A percentile compares a stretch with the other conserved stretches of the same genome.
phyloP scores from a whole-genome alignment of 192 early-diverging fungal genomes.

The Entomortierella chlamydospora region DNA sequence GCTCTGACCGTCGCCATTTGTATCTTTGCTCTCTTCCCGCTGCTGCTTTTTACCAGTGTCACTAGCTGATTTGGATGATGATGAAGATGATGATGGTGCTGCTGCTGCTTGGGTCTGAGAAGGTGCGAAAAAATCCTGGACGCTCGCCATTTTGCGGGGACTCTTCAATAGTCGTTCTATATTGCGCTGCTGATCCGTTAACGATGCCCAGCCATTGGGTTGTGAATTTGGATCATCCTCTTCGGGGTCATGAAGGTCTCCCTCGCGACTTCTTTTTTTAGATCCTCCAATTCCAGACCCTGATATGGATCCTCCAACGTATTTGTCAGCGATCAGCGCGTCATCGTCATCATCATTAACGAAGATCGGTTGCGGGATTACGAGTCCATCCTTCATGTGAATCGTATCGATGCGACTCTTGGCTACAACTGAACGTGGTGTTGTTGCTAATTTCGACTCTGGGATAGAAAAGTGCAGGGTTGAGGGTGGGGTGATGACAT shows the following conservation, averaged over 20 bases:
- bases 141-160: constrained; percentile 48
- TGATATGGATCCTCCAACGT: not conserved
- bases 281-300: constrained; percentile 27
- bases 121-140: constrained; percentile 38
- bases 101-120: too few relatives aligned
- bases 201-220: constrained; percentile 10
- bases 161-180: constrained; percentile 34
- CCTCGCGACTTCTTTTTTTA: constrained; percentile 28
- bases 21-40: not conserved
- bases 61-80: not conserved
- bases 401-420: constrained; percentile 37
- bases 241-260: constrained; percentile 11
- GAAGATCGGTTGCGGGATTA: constrained; percentile 40
- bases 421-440: constrained; percentile 30
- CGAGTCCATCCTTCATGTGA: constrained; percentile 36
- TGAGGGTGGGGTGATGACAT: constrained; percentile 29
- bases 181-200: constrained; percentile 23
- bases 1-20: constrained; percentile 8
- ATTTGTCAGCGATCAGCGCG: not conserved
- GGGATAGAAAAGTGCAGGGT: constrained; percentile 37
- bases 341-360: constrained; percentile 31
- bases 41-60: not conserved
- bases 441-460: constrained; percentile 19
- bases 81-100: not conserved
- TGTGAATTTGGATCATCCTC: not conserved